Percentiles rank a stretch among this genome's conserved stretches.
These are phyloP conservation scores for Phytophthora tubulina DNA, from an alignment of 352 stramenopile species.

Conservation along the genomic window DNA sequence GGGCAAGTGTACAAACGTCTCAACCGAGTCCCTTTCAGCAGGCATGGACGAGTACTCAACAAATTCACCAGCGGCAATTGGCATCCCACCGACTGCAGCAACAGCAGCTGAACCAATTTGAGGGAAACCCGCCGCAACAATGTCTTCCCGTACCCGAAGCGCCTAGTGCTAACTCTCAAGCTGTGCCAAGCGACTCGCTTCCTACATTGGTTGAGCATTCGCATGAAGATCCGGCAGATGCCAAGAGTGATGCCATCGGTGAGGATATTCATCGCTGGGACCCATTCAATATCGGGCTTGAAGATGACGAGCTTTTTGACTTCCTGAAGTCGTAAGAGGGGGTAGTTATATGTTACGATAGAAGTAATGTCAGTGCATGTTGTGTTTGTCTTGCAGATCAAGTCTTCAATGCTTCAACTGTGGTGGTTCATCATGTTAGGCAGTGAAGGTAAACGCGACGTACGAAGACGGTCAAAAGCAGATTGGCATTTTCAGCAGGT, in stretches of 20 bases:
- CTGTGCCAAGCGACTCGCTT: constrained; percentile 2
- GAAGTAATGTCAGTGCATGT: neutral
- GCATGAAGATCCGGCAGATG: constrained; percentile 1
- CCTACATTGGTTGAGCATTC: constrained; percentile 17
- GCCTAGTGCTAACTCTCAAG: neutral
- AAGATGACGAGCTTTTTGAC: constrained; percentile 81
- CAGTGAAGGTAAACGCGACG: too few species aligned
- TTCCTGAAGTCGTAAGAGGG: constrained; percentile 71
- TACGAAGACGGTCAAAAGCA: neutral
- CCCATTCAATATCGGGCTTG: constrained; percentile 72
- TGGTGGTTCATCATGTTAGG: too few species aligned
- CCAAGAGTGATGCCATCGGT: constrained; percentile 38
- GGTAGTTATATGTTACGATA: neutral
- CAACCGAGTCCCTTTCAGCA: neutral
- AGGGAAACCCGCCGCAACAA: too few species aligned
- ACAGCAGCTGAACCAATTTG: constrained; percentile 6
- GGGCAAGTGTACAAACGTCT: neutral
- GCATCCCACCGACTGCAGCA: constrained; percentile 7
- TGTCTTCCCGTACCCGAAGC: neutral
- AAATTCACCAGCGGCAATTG: constrained; percentile 26
- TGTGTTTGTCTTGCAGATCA: neutral
- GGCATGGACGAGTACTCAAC: constrained; percentile 13
- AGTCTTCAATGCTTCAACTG: neutral
- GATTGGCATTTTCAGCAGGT: neutral
- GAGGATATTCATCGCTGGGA: constrained; percentile 69